Conservation (phyloP, 2,329 filamentous ascomycete species). For the Sphaerulina populicola region DNA sequence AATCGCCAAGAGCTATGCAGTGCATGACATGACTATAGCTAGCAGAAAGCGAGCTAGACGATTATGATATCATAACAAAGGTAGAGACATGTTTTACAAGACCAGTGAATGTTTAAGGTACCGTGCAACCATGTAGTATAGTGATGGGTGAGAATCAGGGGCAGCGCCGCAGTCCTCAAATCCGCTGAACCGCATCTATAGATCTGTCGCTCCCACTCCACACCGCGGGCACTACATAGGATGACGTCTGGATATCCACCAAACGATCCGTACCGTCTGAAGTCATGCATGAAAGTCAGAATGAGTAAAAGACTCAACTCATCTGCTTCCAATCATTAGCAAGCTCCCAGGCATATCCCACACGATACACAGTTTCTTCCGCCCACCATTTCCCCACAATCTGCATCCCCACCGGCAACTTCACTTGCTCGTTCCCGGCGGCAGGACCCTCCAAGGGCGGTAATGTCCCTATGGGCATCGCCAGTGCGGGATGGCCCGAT, state of each 20-base stretch:
- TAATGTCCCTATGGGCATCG: conserved; percentile 36
- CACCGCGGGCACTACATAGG: too few species aligned
- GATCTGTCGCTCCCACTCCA: too few species aligned
- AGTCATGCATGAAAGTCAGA: too few species aligned
- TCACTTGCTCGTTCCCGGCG: conserved; percentile 19
- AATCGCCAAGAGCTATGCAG: neutral
- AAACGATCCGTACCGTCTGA: too few species aligned
- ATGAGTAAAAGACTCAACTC: conserved; percentile 10
- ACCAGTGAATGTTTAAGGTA: too few species aligned
- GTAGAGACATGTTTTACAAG: neutral
- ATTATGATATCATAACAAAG: neutral
- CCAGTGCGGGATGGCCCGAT: conserved; percentile 43
- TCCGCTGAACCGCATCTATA: too few species aligned
- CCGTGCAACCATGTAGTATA: too few species aligned
- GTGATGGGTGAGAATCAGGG: too few species aligned
- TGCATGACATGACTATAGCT: neutral
- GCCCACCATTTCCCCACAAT: conserved; percentile 40
- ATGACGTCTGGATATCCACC: too few species aligned
- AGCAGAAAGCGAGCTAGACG: neutral
- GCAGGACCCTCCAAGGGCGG: conserved; percentile 45
- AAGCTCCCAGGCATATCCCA: conserved; percentile 44
- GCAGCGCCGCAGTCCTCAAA: too few species aligned
- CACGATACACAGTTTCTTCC: conserved; percentile 42
- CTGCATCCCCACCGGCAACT: conserved; percentile 32
- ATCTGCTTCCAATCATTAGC: conserved; percentile 39